Evolutionary conservation across 495 filamentous ascomycete genomes (phyloP).

Genomic region (Entonaema liquescens): DNA sequence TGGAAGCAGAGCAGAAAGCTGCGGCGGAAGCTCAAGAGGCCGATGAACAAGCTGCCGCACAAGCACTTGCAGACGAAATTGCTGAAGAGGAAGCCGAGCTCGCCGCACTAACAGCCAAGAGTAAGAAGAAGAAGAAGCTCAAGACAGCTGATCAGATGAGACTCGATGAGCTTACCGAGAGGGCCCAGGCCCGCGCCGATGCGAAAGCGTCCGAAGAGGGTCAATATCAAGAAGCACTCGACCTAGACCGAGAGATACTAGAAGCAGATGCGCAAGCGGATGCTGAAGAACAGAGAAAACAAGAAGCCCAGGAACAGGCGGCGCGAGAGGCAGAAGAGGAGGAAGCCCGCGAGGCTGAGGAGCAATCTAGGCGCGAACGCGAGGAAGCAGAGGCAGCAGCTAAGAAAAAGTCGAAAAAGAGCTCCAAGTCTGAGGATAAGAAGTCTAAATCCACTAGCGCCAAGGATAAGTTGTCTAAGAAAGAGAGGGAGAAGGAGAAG

Average conservation of each 20-base stretch:
- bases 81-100: slow-evolving; percentile 42
- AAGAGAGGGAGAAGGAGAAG: slow-evolving; percentile 30
- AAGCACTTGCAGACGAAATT: slow-evolving; percentile 42
- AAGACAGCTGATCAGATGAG: slow-evolving; percentile 48
- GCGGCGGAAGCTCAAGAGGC: slow-evolving; percentile 27
- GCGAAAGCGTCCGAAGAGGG: slow-evolving; percentile 46
- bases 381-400: slow-evolving; percentile 48
- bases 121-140: slow-evolving; percentile 44
- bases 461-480: slow-evolving; percentile 40
- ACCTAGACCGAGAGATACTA: slow-evolving; percentile 22
- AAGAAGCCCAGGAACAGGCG: slow-evolving; percentile 27
- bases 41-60: slow-evolving; percentile 33
- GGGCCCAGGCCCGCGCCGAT: slow-evolving; percentile 42
- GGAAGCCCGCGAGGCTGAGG: slow-evolving; percentile 41
- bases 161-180: slow-evolving; percentile 50
- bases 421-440: slow-evolving; percentile 45
- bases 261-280: slow-evolving; percentile 48
- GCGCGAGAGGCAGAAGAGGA: slow-evolving; percentile 49
- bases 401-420: slow-evolving; percentile 56
- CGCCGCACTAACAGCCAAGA: slow-evolving; percentile 29
- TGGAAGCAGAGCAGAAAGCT: slow-evolving; percentile 28
- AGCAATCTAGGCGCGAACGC: slow-evolving; percentile 40
- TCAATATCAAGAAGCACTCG: slow-evolving; percentile 31
- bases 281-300: slow-evolving; percentile 47
- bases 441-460: slow-evolving; percentile 38